Percentiles rank a stretch among this genome's conserved stretches.
phyloP scores from a whole-genome alignment of 2,329 filamentous ascomycete species.

The Biscogniauxia mediterranea region DNA sequence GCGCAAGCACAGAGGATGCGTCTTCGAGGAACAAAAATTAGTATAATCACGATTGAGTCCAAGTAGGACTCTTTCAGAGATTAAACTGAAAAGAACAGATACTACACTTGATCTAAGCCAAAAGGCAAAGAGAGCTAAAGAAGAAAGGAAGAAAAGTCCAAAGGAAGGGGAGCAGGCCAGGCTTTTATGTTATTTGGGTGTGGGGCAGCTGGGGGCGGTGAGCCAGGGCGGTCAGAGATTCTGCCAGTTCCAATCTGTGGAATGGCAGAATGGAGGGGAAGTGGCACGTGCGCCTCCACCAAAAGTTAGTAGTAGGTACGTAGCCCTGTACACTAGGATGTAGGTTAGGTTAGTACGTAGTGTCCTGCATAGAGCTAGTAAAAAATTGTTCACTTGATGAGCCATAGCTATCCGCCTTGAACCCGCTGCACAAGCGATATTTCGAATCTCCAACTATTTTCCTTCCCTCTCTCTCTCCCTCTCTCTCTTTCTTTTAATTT shows the following conservation, averaged over 20 bases:
- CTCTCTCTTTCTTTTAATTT: conserved; percentile 9
- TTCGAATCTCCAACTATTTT: conserved; percentile 10
- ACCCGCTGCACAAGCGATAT: conserved; percentile 9
- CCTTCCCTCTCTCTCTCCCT: conserved; percentile 3
- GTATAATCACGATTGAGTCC: conserved; percentile 74
- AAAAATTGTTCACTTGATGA: conserved; percentile 5
- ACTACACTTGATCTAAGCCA: conserved; percentile 46
- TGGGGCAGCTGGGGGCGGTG: conserved; percentile 17
- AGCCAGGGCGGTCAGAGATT: conserved; percentile 18
- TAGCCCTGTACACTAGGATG: too few species aligned
- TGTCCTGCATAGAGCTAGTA: conserved; percentile 6
- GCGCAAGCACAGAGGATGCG: conserved; percentile 68
- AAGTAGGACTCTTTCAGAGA: conserved; percentile 77
- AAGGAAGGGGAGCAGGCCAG: conserved; percentile 3
- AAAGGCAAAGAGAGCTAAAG: conserved; percentile 34
- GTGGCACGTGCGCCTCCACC: neutral
- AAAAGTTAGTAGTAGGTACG: too few species aligned
- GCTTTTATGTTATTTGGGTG: conserved; percentile 16
- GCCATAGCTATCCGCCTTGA: neutral
- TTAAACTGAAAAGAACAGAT: conserved; percentile 97
- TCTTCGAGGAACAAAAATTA: conserved; percentile 64
- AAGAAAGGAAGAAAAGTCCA: conserved; percentile 21
- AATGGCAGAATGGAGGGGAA: neutral
- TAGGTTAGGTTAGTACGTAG: too few species aligned
- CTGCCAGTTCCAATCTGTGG: conserved; percentile 8